These are phyloP conservation scores for Chytriomyces sp. DNA, from an alignment of 192 early-diverging fungal genomes.

Conservation along the genomic window DNA sequence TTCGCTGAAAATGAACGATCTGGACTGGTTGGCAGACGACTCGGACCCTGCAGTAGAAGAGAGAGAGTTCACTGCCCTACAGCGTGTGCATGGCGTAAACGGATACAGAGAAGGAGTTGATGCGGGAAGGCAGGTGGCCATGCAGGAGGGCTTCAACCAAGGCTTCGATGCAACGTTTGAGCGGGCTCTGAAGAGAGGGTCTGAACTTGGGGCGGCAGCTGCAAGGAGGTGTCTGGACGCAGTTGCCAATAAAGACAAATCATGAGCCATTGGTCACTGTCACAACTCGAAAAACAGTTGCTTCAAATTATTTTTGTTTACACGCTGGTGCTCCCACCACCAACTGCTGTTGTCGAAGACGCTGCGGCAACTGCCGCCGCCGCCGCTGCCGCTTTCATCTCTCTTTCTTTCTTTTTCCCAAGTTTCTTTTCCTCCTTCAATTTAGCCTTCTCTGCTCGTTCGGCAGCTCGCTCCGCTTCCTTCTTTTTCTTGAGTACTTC, in stretches of 20 bases:
- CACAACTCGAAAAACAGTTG: background rate
- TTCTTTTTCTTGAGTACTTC: slow-evolving; percentile 32
- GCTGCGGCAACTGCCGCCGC: background rate
- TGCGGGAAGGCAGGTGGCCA: slow-evolving; percentile 32
- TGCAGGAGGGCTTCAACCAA: slow-evolving; percentile 41
- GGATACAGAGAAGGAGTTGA: slow-evolving; percentile 39
- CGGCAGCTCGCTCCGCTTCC: slow-evolving; percentile 39
- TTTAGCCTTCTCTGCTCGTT: slow-evolving; percentile 43
- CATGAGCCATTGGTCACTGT: background rate
- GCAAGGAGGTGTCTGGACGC: background rate
- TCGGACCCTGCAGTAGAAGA: background rate
- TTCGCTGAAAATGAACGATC: background rate
- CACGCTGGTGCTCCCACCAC: too few relatives aligned
- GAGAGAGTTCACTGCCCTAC: slow-evolving; percentile 26
- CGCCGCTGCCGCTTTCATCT: background rate
- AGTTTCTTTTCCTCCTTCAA: slow-evolving; percentile 43
- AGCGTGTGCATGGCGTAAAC: slow-evolving; percentile 28
- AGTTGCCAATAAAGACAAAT: background rate
- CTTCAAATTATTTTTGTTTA: background rate
- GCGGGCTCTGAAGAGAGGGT: background rate
- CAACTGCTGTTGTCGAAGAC: background rate
- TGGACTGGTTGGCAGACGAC: slow-evolving; percentile 15
- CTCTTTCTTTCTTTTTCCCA: slow-evolving; percentile 32
- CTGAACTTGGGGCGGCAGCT: background rate
- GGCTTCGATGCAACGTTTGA: slow-evolving; percentile 18